Evolutionary conservation across 768 basidiomycete species (phyloP).

Genomic region (Dentipellis fragilis): DNA sequence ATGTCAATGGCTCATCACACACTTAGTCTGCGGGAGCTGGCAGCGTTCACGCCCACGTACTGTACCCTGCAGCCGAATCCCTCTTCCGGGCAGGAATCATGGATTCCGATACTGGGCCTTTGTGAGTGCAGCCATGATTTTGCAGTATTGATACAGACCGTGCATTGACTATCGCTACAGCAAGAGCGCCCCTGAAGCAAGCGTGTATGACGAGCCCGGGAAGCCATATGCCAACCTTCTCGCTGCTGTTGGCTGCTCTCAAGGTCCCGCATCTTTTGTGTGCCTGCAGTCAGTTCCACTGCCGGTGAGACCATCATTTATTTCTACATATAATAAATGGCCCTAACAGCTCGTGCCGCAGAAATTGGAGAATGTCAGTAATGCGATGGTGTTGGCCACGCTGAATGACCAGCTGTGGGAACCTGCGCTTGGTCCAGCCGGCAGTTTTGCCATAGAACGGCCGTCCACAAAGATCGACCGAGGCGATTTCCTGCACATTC

Average conservation of each 20-base stretch:
- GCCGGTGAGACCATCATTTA: too few relatives aligned
- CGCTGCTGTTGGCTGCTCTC: slow-evolving; percentile 32
- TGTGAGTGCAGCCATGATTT: slow-evolving; percentile 22
- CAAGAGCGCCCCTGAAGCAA: slow-evolving; percentile 39
- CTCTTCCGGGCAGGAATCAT: slow-evolving; percentile 42
- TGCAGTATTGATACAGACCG: neutral
- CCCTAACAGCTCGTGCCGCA: slow-evolving; percentile 12
- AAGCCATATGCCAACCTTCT: slow-evolving; percentile 40
- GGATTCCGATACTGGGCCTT: slow-evolving; percentile 41
- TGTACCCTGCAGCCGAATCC: slow-evolving; percentile 23
- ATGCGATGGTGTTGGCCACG: slow-evolving; percentile 32
- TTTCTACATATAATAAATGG: neutral
- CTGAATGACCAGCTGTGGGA: slow-evolving; percentile 49
- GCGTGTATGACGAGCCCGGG: slow-evolving; percentile 40
- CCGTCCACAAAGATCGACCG: slow-evolving; percentile 33
- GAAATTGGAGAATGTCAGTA: slow-evolving; percentile 38
- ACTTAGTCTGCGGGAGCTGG: slow-evolving; percentile 39
- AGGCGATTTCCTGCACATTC: slow-evolving; percentile 41
- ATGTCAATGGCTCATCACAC: neutral
- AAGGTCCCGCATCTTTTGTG: slow-evolving; percentile 26
- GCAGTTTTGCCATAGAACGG: slow-evolving; percentile 34
- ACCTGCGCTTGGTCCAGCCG: slow-evolving; percentile 34
- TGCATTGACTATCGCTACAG: slow-evolving; percentile 19
- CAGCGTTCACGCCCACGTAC: slow-evolving; percentile 34
- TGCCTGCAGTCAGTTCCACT: slow-evolving; percentile 35